Percentiles rank a stretch among this genome's conserved stretches.
Conservation (phyloP, 73 alveolate genomes). For the Stentor coeruleus region DNA sequence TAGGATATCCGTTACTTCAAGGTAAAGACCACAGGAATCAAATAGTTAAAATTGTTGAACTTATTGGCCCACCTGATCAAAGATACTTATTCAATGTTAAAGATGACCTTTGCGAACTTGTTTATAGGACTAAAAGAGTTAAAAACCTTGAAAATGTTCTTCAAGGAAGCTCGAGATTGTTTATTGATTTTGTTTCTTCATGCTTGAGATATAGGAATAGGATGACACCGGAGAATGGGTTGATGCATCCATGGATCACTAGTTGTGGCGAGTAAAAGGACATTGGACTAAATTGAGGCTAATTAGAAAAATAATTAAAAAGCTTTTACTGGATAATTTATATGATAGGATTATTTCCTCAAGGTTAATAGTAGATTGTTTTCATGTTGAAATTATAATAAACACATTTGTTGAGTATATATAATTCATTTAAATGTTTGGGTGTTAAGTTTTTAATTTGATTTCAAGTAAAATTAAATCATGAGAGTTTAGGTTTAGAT, state of each 20-base stretch:
- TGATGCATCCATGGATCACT: not conserved
- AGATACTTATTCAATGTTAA: not conserved
- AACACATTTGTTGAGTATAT: too few relatives aligned
- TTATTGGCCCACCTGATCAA: constrained; percentile 70
- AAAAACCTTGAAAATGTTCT: not conserved
- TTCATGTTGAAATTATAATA: too few relatives aligned
- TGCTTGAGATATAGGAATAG: not conserved
- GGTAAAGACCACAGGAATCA: constrained; percentile 95
- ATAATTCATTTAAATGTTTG: too few relatives aligned
- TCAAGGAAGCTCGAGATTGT: not conserved
- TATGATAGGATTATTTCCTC: too few relatives aligned
- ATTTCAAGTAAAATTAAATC: too few relatives aligned
- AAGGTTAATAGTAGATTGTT: too few relatives aligned
- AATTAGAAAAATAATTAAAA: too few relatives aligned
- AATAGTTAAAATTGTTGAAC: constrained; percentile 85
- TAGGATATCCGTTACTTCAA: constrained; percentile 92
- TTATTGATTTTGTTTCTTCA: not conserved
- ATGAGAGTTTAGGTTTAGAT: too few relatives aligned
- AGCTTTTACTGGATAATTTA: too few relatives aligned
- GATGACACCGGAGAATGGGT: not conserved
- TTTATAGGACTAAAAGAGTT: not conserved
- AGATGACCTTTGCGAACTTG: not conserved
- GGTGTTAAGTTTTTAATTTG: too few relatives aligned
- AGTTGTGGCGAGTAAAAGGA: too few relatives aligned
- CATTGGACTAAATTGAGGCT: too few relatives aligned